Percentiles rank a stretch among this genome's conserved stretches.
phyloP scores from a whole-genome alignment of 148 eudicot species.

The Fallopia convolvulus region DNA sequence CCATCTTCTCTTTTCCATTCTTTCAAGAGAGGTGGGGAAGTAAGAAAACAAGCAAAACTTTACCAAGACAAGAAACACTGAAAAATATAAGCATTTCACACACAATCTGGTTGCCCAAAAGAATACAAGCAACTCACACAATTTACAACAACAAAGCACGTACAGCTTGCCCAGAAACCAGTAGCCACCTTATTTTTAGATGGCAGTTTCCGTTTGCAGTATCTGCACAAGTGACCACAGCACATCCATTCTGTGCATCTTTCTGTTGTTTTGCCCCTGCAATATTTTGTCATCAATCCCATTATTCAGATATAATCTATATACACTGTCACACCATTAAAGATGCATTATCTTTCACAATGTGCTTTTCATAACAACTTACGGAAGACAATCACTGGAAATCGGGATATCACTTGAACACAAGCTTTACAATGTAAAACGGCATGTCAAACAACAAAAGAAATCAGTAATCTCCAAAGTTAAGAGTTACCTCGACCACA shows the following conservation, averaged over 20 bases:
- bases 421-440: not conserved
- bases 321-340: not conserved
- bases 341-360: not conserved
- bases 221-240: constrained; percentile 83
- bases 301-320: not conserved
- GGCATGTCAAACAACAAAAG: not conserved
- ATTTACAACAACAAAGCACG: not conserved
- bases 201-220: constrained; percentile 43
- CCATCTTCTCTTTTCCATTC: constrained; percentile 3
- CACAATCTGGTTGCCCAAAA: not conserved
- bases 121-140: constrained; percentile 5
- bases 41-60: constrained; percentile 7
- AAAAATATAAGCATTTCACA: not conserved
- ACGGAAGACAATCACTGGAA: not conserved
- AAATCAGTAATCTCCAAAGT: not conserved
- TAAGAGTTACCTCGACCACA: constrained; percentile 63
- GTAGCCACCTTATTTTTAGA: constrained; percentile 19
- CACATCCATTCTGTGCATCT: constrained; percentile 84
- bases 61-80: not conserved
- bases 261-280: constrained; percentile 67
- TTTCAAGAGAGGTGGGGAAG: constrained; percentile 3
- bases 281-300: not conserved
- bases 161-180: not conserved
- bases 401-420: not conserved
- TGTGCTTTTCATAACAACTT: not conserved